Percentiles rank a stretch among this genome's conserved stretches.
phyloP scores from a whole-genome alignment of 371 early-diverging fungal genomes.

The Lichtheimia hyalospora region DNA sequence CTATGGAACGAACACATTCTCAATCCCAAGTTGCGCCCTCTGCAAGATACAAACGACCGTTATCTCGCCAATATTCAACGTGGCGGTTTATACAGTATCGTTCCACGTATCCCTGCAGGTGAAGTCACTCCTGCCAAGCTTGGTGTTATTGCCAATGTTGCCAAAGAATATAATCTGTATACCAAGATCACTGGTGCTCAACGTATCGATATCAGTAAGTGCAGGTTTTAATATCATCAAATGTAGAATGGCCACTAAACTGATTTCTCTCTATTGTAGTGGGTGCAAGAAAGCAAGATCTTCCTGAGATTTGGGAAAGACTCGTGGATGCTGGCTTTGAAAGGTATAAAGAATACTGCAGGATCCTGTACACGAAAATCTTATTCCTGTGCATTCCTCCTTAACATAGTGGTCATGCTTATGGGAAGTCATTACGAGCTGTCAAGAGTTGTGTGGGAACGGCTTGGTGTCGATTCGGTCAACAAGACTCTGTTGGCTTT shows the following conservation, averaged over 20 bases:
- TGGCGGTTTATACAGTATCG: slow-evolving; percentile 68
- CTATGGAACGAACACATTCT: slow-evolving; percentile 67
- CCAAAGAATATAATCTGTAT: slow-evolving; percentile 62
- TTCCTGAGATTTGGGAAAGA: slow-evolving; percentile 67
- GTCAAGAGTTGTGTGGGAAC: slow-evolving; percentile 74
- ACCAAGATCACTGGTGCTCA: slow-evolving; percentile 72
- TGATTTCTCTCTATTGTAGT: slow-evolving; percentile 29
- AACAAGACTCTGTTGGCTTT: slow-evolving; percentile 68
- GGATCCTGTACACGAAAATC: slow-evolving; percentile 39
- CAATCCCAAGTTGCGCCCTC: slow-evolving; percentile 36
- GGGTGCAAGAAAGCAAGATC: slow-evolving; percentile 63
- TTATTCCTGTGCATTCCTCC: slow-evolving; percentile 37
- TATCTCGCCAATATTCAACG: slow-evolving; percentile 73
- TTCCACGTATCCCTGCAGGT: slow-evolving; percentile 69
- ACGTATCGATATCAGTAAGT: slow-evolving; percentile 53
- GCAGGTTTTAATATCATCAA: neutral
- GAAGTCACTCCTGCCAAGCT: slow-evolving; percentile 70
- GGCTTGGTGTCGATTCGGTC: slow-evolving; percentile 71
- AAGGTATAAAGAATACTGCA: slow-evolving; percentile 45
- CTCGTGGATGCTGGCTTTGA: slow-evolving; percentile 66
- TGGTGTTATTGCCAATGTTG: slow-evolving; percentile 56
- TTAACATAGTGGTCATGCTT: slow-evolving; percentile 62
- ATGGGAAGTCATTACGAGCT: slow-evolving; percentile 71
- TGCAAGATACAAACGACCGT: slow-evolving; percentile 76
- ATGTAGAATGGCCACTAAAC: no score